phyloP scores from a whole-genome alignment of 2,329 filamentous ascomycete genomes.

The Penicillium hordei region DNA sequence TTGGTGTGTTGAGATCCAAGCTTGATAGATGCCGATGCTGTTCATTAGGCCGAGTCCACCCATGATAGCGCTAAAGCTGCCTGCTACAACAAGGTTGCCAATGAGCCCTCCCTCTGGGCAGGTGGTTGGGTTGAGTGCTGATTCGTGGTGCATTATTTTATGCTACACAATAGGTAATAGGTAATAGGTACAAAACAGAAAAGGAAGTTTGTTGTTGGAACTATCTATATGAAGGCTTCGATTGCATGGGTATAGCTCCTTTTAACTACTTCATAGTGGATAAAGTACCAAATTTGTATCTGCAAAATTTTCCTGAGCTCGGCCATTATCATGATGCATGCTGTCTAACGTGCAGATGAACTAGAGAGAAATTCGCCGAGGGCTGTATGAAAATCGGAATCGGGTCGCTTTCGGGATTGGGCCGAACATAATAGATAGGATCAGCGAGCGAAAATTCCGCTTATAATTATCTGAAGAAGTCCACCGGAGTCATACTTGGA shows the following conservation, averaged over 20 bases:
- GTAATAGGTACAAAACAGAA: neutral
- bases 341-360: neutral
- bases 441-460: neutral
- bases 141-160: constrained; percentile 17
- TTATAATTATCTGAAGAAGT: neutral
- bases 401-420: neutral
- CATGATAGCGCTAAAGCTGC: constrained; percentile 44
- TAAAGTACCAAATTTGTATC: neutral
- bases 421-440: neutral
- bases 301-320: neutral
- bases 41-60: constrained; percentile 45
- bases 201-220: neutral
- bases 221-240: neutral
- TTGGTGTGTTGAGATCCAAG: constrained; percentile 41
- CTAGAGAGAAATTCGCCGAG: constrained; percentile 2
- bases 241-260: neutral
- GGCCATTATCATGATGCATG: constrained; percentile 3
- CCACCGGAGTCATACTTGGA: neutral
- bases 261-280: neutral
- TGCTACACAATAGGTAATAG: neutral
- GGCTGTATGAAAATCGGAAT: neutral
- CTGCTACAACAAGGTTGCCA: constrained; percentile 47
- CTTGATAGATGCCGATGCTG: constrained; percentile 41
- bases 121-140: constrained; percentile 8
- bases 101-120: constrained; percentile 45